Evolutionary conservation across 805 yeast genomes (phyloP).

Genomic region (Wickerhamomyces chaumierensis): DNA sequence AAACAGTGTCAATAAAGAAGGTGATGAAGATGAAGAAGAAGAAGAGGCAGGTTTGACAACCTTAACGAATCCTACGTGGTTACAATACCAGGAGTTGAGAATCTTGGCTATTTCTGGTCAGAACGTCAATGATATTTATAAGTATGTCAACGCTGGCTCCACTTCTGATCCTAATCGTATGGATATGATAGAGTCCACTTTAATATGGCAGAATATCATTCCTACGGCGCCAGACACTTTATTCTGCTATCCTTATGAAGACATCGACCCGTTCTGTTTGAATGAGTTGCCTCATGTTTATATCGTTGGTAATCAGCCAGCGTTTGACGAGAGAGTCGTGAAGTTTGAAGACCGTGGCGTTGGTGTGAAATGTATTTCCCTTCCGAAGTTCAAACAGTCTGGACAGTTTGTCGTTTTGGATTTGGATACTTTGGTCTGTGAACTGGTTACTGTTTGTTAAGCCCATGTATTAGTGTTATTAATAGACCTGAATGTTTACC

Average conservation of each 20-base stretch:
- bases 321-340: conserved; percentile 36
- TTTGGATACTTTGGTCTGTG: conserved; percentile 42
- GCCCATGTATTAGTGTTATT: conserved; percentile 37
- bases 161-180: conserved; percentile 30
- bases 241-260: conserved; percentile 75
- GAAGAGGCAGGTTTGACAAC: conserved; percentile 26
- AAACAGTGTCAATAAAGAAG: too few relatives aligned
- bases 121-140: conserved; percentile 64
- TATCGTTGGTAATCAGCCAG: conserved; percentile 75
- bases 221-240: conserved; percentile 97
- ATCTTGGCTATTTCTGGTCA: conserved; percentile 78
- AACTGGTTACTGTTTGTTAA: conserved; percentile 26
- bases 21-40: too few relatives aligned
- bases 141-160: conserved; percentile 40
- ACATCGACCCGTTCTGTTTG: conserved; percentile 73
- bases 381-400: conserved; percentile 61
- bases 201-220: conserved; percentile 76
- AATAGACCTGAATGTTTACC: too few relatives aligned
- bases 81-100: conserved; percentile 43
- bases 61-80: conserved; percentile 67
- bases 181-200: conserved; percentile 51
- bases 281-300: conserved; percentile 76
- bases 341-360: conserved; percentile 22
- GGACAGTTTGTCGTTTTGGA: conserved; percentile 59
- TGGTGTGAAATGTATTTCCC: conserved; percentile 43